Evolutionary conservation across 2,329 filamentous ascomycete species (phyloP).

Genomic region (Lachnellula arida): DNA sequence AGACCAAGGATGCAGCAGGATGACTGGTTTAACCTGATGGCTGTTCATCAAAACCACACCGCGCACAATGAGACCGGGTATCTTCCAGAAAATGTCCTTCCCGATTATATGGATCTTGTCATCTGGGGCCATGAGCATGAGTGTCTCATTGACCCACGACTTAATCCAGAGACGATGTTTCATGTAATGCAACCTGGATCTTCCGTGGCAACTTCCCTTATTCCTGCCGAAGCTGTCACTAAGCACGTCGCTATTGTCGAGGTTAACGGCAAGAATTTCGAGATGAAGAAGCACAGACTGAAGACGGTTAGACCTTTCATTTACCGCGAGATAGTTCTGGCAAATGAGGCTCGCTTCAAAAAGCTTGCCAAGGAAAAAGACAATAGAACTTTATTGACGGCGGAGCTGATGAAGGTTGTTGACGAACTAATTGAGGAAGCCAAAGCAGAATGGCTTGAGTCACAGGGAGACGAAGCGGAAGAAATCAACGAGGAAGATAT

Average conservation of each 20-base stretch:
- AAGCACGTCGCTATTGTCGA: slow-evolving; percentile 88
- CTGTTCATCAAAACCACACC: slow-evolving; percentile 94
- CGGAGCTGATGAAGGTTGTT: slow-evolving; percentile 70
- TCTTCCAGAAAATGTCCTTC: slow-evolving; percentile 87
- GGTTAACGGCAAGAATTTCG: slow-evolving; percentile 78
- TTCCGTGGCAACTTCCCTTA: slow-evolving; percentile 88
- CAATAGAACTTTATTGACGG: slow-evolving; percentile 75
- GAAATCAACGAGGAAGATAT: slow-evolving; percentile 55
- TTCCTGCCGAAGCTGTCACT: slow-evolving; percentile 81
- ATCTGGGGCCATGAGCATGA: slow-evolving; percentile 99
- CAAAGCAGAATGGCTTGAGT: slow-evolving; percentile 70
- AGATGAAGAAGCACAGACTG: slow-evolving; percentile 72
- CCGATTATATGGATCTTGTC: slow-evolving; percentile 84
- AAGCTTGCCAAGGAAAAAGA: slow-evolving; percentile 75
- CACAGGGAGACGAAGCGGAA: slow-evolving; percentile 57
- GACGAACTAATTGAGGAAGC: slow-evolving; percentile 86
- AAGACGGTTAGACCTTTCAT: slow-evolving; percentile 90
- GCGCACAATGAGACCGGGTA: slow-evolving; percentile 91
- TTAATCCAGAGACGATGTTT: slow-evolving; percentile 85
- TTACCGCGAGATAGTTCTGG: slow-evolving; percentile 74
- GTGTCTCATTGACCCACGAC: slow-evolving; percentile 78
- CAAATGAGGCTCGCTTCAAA: slow-evolving; percentile 71
- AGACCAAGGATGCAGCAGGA: slow-evolving; percentile 71
- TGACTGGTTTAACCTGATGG: slow-evolving; percentile 95
- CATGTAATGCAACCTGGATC: slow-evolving; percentile 97